Evolutionary conservation across 257 asterid genomes (phyloP), one percentile per base, ranked within the genome.

Genomic region (Gentiana straminea): DNA sequence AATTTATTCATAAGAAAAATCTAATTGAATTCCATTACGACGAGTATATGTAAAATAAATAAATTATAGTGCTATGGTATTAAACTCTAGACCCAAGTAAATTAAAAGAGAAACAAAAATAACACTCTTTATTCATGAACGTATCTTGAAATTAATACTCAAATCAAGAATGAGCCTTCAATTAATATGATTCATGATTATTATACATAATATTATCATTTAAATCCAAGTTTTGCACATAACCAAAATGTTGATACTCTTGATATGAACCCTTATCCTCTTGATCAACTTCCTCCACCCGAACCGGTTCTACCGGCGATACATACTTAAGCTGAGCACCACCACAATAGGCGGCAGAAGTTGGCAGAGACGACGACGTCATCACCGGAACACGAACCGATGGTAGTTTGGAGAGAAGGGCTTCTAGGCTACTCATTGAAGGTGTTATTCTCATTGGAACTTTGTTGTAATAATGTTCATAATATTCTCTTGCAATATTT

Each of bases 391-490:
- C 77, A 35, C 24, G 24, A 24, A 92, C 98, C 0, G 95, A 83
- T 4, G 98, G 98, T 0, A 92, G 82, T 39, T 92, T 92, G 3
- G 98, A 92, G 51, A 92, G 84, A 51, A 92, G 94, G 66, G 98
- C 94, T 62, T 92, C 97, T 0, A 92, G 96, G 70, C 98, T 92
- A 71, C 85, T 92, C 98, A 92, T 88, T 3, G 98, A 92, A 0
- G 95, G 98, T 10, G 97, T 65, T 13, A 91, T 75, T 49, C 73
- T 84, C 82, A 84, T 73, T 34, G 69, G 38, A 39, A 74, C 68
- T 11, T 72, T 77, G 49, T 64, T 55, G 52, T 68, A 68, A 57
- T 86, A 5, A 41, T 41, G 46, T 5, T 41, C 46, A 41, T 41
- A 41, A 41, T 41, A 41, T 41, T 41, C 46, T 41, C 9, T 41